Evolutionary conservation across 495 filamentous ascomycete genomes (phyloP).

Genomic region (Friedmanniomyces simplex): DNA sequence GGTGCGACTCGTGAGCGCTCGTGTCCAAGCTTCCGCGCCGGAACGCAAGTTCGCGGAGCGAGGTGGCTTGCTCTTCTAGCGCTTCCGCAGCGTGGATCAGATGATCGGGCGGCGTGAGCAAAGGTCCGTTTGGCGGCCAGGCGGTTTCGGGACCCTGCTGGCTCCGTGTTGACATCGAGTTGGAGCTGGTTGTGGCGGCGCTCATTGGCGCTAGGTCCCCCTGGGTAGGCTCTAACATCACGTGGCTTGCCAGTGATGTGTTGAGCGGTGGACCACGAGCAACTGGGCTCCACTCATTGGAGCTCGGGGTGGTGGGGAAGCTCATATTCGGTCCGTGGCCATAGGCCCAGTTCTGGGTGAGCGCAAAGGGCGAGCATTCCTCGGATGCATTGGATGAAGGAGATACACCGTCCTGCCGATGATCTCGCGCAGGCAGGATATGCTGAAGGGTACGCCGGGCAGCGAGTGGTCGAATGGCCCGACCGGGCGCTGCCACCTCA

Average conservation of each 20-base stretch:
- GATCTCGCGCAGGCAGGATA: neutral
- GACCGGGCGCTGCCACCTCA: neutral
- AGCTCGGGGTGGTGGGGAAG: no score
- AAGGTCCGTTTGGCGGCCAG: neutral
- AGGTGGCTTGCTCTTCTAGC: neutral
- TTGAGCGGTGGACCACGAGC: no score
- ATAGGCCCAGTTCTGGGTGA: neutral
- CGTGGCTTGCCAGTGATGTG: no score
- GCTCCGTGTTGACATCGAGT: neutral
- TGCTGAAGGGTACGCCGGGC: neutral
- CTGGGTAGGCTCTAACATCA: no score
- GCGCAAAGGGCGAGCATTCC: neutral
- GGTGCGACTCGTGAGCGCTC: neutral
- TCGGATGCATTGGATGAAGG: neutral
- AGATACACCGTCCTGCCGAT: neutral
- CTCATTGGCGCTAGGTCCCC: no score
- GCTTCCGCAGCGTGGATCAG: neutral
- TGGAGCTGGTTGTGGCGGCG: no score
- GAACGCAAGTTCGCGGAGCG: neutral
- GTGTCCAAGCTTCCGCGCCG: neutral
- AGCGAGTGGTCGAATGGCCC: neutral
- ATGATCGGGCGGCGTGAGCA: neutral
- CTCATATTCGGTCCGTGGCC: no score
- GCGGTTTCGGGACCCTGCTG: neutral
- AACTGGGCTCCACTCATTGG: no score